A percentile compares a stretch with the other conserved stretches of the same genome.
phyloP scores from a whole-genome alignment of 1,284 basidiomycete species.

The Austropuccinia psidii region DNA sequence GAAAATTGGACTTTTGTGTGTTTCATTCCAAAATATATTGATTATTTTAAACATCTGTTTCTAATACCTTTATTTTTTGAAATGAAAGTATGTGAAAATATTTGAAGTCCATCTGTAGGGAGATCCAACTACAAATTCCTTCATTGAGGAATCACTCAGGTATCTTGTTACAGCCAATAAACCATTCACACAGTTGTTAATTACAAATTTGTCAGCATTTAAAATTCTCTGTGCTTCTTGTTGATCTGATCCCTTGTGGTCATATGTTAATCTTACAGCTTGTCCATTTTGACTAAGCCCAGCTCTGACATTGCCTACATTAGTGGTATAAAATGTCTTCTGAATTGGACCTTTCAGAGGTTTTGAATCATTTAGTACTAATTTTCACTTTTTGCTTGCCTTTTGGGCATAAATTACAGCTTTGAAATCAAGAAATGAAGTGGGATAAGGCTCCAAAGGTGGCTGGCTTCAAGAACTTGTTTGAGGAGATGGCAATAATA shows the following conservation, averaged over 20 bases:
- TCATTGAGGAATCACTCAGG: conserved; percentile 96
- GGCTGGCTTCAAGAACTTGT: too few relatives aligned
- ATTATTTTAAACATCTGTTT: too few relatives aligned
- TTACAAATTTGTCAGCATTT: conserved; percentile 95
- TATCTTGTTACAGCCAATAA: conserved; percentile 94
- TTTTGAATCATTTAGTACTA: conserved; percentile 1
- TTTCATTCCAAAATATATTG: too few relatives aligned
- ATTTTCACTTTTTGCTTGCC: conserved; percentile 42
- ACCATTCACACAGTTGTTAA: conserved; percentile 95
- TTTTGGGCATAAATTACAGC: conserved; percentile 38
- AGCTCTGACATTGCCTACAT: conserved; percentile 86
- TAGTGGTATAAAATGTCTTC: conserved; percentile 87
- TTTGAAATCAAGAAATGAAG: too few relatives aligned
- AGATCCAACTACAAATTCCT: conserved; percentile 95
- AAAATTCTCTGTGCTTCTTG: conserved; percentile 96
- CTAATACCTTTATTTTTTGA: too few relatives aligned
- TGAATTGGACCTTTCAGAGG: conserved; percentile 50
- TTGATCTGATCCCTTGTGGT: conserved; percentile 95
- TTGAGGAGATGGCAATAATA: too few relatives aligned
- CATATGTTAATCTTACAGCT: conserved; percentile 90
- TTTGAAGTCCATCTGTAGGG: too few relatives aligned
- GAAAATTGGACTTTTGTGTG: too few relatives aligned
- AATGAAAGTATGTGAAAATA: too few relatives aligned
- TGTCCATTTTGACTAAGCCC: conserved; percentile 77
- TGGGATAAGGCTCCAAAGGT: too few relatives aligned